These are phyloP conservation scores for Leishmania arabica DNA, from an alignment of 208 protist genomes.

Conservation along the genomic window DNA sequence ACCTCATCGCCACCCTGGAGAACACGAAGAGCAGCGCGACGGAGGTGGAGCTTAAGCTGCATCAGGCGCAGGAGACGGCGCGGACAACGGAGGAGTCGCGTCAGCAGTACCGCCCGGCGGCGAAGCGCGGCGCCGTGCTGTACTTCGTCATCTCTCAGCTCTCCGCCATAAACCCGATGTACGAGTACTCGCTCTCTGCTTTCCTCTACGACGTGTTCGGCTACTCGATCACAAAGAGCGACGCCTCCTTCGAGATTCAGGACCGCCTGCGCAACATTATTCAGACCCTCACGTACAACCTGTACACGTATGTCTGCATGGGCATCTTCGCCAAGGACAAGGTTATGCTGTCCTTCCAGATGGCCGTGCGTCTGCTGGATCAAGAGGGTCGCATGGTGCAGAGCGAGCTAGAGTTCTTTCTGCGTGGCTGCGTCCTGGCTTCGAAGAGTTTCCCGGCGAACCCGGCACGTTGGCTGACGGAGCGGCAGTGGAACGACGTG, in stretches of 20 bases:
- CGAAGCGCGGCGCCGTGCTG: conserved; percentile 96
- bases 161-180: conserved; percentile 98
- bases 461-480: conserved; percentile 93
- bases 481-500: conserved; percentile 97
- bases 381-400: conserved; percentile 83
- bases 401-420: conserved; percentile 98
- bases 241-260: conserved; percentile 91
- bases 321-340: conserved; percentile 99
- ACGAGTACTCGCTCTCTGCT: conserved; percentile 98
- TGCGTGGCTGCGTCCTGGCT: conserved; percentile 97
- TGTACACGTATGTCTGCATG: conserved; percentile 98
- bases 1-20: conserved; percentile 98
- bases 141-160: conserved; percentile 98
- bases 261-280: conserved; percentile 98
- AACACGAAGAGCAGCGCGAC: conserved; percentile 97
- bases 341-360: conserved; percentile 98
- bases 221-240: conserved; percentile 94
- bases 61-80: conserved; percentile 94
- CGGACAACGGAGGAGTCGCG: conserved; percentile 96
- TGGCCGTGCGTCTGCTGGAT: conserved; percentile 95
- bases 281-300: conserved; percentile 94
- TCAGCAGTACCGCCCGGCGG: conserved; percentile 95
- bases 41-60: conserved; percentile 97
- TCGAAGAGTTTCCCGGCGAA: conserved; percentile 89
- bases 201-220: conserved; percentile 98